Evolutionary conservation across 371 early-diverging fungal species (phyloP).

Genomic region (Dinochytrium kinnereticum): DNA sequence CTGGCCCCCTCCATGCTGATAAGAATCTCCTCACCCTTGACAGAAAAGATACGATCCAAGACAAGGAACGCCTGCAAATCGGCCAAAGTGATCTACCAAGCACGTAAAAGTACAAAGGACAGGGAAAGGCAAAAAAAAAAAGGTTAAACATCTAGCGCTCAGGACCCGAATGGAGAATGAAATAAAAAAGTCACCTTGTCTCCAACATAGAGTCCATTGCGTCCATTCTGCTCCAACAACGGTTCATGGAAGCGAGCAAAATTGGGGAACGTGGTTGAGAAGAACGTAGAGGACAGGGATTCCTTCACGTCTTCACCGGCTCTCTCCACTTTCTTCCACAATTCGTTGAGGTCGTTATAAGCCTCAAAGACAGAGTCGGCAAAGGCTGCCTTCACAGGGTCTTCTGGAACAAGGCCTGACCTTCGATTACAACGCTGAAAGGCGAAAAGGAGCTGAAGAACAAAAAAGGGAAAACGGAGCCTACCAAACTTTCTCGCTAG

Average conservation of each 20-base stretch:
- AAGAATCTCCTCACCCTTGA: neutral
- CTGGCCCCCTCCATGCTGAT: conserved; percentile 6
- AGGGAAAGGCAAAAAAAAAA: no score
- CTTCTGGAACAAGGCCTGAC: neutral
- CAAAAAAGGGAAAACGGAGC: neutral
- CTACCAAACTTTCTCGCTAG: conserved; percentile 46
- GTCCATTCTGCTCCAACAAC: conserved; percentile 43
- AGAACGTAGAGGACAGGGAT: neutral
- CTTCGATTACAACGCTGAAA: no score
- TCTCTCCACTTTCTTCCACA: conserved; percentile 26
- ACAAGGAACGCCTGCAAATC: conserved; percentile 23
- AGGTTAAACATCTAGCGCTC: no score
- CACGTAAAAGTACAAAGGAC: no score
- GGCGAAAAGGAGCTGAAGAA: no score
- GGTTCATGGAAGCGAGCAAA: conserved; percentile 36
- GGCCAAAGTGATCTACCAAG: conserved; percentile 23
- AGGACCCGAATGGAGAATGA: no score
- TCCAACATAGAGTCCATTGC: conserved; percentile 44
- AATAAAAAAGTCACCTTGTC: conserved; percentile 15
- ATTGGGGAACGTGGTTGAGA: conserved; percentile 21
- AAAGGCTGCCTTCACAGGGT: neutral
- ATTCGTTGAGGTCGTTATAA: conserved; percentile 33
- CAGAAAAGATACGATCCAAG: conserved; percentile 3
- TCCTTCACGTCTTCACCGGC: neutral
- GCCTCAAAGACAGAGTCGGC: conserved; percentile 46